Evolutionary conservation across 768 basidiomycete genomes (phyloP).

Genomic region (Boletales sp.): DNA sequence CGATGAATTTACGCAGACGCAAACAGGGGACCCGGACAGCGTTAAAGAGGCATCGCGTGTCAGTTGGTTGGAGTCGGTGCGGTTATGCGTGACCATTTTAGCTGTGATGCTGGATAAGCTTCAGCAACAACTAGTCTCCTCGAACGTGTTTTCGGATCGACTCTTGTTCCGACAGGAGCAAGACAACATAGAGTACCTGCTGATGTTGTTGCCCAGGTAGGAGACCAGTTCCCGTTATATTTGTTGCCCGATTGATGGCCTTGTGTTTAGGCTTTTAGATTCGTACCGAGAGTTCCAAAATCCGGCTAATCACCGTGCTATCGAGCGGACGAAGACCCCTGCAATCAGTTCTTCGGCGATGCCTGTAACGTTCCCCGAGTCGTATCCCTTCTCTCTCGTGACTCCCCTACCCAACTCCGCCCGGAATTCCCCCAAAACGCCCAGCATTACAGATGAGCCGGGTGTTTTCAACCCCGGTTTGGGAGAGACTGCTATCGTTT

Average conservation of each 20-base stretch:
- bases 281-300: slow-evolving; percentile 83
- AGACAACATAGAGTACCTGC: slow-evolving; percentile 84
- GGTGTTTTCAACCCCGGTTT: slow-evolving; percentile 66
- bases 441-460: slow-evolving; percentile 43
- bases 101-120: slow-evolving; percentile 89
- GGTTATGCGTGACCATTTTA: slow-evolving; percentile 86
- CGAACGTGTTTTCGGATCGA: slow-evolving; percentile 58
- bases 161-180: slow-evolving; percentile 73
- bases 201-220: slow-evolving; percentile 81
- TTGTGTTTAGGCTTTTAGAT: slow-evolving; percentile 62
- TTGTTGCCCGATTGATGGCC: slow-evolving; percentile 1
- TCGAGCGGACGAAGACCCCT: slow-evolving; percentile 63
- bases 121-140: slow-evolving; percentile 73
- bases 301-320: slow-evolving; percentile 58
- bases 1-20: slow-evolving; percentile 71
- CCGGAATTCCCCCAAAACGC: slow-evolving; percentile 39
- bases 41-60: slow-evolving; percentile 73
- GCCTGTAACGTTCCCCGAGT: slow-evolving; percentile 88
- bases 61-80: slow-evolving; percentile 83
- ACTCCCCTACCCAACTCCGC: slow-evolving; percentile 58
- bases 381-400: slow-evolving; percentile 87
- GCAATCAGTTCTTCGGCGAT: slow-evolving; percentile 53
- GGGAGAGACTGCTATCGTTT: slow-evolving; percentile 83
- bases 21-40: slow-evolving; percentile 61
- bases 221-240: slow-evolving; percentile 13